Evolutionary conservation across 2,329 filamentous ascomycete species (phyloP).

Genomic region (Cladophialophora bantiana): DNA sequence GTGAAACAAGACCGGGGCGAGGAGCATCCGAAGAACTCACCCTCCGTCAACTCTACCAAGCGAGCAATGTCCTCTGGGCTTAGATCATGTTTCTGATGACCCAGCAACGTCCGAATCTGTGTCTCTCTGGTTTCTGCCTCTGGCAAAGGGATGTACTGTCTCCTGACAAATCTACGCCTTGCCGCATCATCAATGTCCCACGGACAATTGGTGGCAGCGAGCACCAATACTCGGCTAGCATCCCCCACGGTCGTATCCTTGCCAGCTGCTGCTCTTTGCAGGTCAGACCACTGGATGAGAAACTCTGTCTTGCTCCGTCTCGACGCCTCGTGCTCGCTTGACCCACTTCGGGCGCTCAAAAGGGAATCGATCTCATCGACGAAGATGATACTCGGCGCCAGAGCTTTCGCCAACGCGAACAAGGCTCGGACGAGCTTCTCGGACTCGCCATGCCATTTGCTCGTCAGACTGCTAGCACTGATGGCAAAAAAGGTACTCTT

Average conservation of each 20-base stretch:
- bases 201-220: conserved; percentile 93
- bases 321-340: conserved; percentile 88
- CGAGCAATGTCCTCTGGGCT: conserved; percentile 72
- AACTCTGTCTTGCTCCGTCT: conserved; percentile 97
- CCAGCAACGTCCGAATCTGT: conserved; percentile 79
- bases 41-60: conserved; percentile 82
- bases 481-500: conserved; percentile 97
- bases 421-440: conserved; percentile 95
- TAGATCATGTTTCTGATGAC: conserved; percentile 85
- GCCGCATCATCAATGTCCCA: conserved; percentile 99
- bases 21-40: conserved; percentile 59
- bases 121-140: conserved; percentile 80
- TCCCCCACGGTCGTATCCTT: conserved; percentile 69
- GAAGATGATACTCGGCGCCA: conserved; percentile 96
- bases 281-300: conserved; percentile 93
- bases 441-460: conserved; percentile 94
- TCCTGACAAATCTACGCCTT: conserved; percentile 83
- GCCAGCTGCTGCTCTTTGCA: conserved; percentile 89
- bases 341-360: conserved; percentile 77
- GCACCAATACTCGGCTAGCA: conserved; percentile 84
- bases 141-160: conserved; percentile 95
- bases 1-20: conserved; percentile 16
- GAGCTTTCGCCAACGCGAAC: conserved; percentile 84
- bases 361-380: conserved; percentile 98
- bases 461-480: conserved; percentile 90